A percentile compares a stretch with the other conserved stretches of the same genome.
Evolutionary conservation across 176 grass and related monocot species (phyloP).

Genomic region (Panicum miliaceum): DNA sequence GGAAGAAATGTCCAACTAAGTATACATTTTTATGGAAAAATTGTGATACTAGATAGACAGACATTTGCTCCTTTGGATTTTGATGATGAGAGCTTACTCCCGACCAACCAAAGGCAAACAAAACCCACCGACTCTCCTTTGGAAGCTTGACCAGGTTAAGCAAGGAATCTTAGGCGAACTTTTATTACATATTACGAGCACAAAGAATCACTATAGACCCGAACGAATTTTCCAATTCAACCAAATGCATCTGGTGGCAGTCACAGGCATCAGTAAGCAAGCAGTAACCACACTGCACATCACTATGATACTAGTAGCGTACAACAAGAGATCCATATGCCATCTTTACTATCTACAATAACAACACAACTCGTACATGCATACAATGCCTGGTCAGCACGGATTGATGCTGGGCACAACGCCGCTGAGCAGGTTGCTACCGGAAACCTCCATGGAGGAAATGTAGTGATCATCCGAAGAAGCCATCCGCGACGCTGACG

Average conservation of each 20-base stretch:
- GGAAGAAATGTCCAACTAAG: too few species aligned
- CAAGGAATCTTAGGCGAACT: not conserved
- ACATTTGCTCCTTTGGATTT: too few species aligned
- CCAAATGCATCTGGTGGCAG: not conserved
- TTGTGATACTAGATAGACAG: too few species aligned
- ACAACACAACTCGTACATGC: not conserved
- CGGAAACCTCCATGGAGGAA: slow-evolving; percentile 83
- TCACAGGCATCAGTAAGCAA: not conserved
- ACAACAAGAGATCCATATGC: not conserved
- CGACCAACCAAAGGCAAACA: too few species aligned
- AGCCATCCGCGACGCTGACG: slow-evolving; percentile 38
- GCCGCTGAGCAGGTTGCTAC: slow-evolving; percentile 84
- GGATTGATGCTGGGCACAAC: slow-evolving; percentile 69
- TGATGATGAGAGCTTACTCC: too few species aligned
- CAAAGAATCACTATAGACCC: not conserved
- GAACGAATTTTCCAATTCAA: not conserved
- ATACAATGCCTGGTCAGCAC: slow-evolving; percentile 44
- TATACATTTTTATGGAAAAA: too few species aligned
- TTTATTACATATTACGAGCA: not conserved
- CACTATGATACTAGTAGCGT: not conserved
- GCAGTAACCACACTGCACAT: not conserved
- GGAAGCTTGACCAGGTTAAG: not conserved
- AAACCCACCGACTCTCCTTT: too few species aligned
- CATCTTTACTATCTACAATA: not conserved
- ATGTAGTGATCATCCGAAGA: slow-evolving; percentile 55